Percentiles rank a stretch among this genome's conserved stretches.
Evolutionary conservation across 2,329 filamentous ascomycete genomes (phyloP).

Genomic region (Pyrenochaeta sp.): DNA sequence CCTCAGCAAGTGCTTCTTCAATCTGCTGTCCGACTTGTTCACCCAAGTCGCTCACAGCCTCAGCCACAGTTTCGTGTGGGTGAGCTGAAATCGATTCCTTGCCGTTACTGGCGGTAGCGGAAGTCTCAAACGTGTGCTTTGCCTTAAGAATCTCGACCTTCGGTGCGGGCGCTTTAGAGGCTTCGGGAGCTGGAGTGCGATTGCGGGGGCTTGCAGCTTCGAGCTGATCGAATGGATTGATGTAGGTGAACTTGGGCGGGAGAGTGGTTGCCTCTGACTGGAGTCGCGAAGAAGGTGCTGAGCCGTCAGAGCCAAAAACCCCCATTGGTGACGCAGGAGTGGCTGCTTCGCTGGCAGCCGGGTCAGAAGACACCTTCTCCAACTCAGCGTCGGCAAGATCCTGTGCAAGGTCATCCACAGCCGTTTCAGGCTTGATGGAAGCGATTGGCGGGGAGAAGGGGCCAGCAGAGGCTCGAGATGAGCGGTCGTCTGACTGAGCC

Average conservation of each 20-base stretch:
- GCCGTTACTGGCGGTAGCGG: constrained; percentile 31
- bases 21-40: constrained; percentile 67
- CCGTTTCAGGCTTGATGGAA: constrained; percentile 52
- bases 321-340: constrained; percentile 39
- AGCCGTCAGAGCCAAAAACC: constrained; percentile 53
- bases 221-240: constrained; percentile 76
- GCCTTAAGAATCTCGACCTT: constrained; percentile 58
- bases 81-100: constrained; percentile 33
- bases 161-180: constrained; percentile 28
- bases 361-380: constrained; percentile 47
- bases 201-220: constrained; percentile 72
- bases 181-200: constrained; percentile 41
- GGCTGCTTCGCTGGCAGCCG: constrained; percentile 32
- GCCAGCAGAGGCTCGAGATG: constrained; percentile 34
- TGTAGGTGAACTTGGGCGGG: constrained; percentile 70
- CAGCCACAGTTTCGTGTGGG: constrained; percentile 70
- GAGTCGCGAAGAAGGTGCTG: constrained; percentile 45
- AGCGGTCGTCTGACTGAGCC: constrained; percentile 40
- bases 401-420: constrained; percentile 55
- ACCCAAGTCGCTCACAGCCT: constrained; percentile 73
- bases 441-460: constrained; percentile 39
- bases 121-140: constrained; percentile 51
- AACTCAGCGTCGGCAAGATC: constrained; percentile 56
- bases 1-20: constrained; percentile 69
- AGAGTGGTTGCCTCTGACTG: constrained; percentile 38